These are phyloP conservation scores for Nyssa sinensis DNA, from an alignment of 148 eudicot genomes.

Conservation along the genomic window DNA sequence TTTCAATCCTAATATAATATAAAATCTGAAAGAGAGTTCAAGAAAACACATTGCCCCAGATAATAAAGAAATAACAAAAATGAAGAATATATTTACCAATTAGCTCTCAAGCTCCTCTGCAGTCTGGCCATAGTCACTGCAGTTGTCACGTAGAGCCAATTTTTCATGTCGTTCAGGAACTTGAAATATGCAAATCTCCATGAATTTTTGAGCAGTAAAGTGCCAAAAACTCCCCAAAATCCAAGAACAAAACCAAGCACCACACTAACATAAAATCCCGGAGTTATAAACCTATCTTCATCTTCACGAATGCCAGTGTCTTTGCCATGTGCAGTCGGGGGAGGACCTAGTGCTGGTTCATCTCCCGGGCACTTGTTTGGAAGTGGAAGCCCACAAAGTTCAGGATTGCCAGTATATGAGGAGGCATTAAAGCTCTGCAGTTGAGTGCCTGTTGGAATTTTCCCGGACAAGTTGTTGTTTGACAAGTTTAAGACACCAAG, in stretches of 20 bases:
- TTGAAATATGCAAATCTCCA: not conserved
- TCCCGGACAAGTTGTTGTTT: constrained; percentile 32
- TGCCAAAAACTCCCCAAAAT: not conserved
- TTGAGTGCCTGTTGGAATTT: constrained; percentile 37
- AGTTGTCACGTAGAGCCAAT: not conserved
- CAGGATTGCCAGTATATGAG: constrained; percentile 25
- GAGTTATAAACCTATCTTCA: not conserved
- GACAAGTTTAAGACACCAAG: constrained; percentile 36
- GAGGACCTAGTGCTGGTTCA: not conserved
- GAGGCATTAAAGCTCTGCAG: constrained; percentile 32
- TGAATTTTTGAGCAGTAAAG: not conserved
- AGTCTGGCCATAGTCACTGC: not conserved
- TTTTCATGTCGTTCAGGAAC: not conserved
- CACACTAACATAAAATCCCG: not conserved
- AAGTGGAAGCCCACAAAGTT: constrained; percentile 22
- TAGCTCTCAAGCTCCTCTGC: not conserved
- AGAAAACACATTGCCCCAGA: too few relatives aligned
- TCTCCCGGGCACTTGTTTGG: not conserved
- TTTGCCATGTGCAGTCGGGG: not conserved
- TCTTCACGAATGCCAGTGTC: not conserved
- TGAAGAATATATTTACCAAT: not conserved
- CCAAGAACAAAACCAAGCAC: not conserved
- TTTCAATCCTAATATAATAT: too few relatives aligned
- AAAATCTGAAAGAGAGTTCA: too few relatives aligned
- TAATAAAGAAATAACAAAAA: not conserved